Evolutionary conservation across 345 rosid species (phyloP).

Genomic region (Rhodamnia argentea): DNA sequence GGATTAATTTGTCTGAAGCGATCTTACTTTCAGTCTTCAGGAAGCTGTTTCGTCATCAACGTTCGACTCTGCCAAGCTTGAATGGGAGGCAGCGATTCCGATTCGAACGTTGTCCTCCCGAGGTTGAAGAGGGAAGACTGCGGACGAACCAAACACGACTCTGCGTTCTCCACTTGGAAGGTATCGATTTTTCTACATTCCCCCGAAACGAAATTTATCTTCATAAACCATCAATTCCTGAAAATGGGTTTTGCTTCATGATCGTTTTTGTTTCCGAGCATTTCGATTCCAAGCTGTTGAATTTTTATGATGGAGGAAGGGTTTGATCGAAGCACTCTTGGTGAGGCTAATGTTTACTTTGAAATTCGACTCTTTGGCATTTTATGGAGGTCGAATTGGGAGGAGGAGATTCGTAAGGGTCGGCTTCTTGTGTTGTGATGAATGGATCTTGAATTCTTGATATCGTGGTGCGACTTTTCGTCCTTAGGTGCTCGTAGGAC

Average conservation of each 20-base stretch:
- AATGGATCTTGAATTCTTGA: neutral
- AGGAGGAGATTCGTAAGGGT: neutral
- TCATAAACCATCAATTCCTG: neutral
- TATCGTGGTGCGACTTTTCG: neutral
- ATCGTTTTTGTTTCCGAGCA: neutral
- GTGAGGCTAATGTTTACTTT: neutral
- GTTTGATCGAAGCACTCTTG: neutral
- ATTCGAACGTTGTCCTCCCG: neutral
- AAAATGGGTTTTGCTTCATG: neutral
- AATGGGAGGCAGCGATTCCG: neutral
- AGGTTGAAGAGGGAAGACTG: constrained; percentile 61
- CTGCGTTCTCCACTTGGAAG: constrained; percentile 71
- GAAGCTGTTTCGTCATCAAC: neutral
- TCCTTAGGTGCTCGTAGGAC: constrained; percentile 56
- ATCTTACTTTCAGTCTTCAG: too few relatives aligned
- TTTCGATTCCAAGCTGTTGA: neutral
- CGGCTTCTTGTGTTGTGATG: neutral
- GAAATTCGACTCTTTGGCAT: neutral
- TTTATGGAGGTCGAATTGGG: neutral
- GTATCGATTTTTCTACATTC: constrained; percentile 9
- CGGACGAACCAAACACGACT: constrained; percentile 60
- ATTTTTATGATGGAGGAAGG: neutral
- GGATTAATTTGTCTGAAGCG: neutral
- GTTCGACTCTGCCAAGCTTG: neutral
- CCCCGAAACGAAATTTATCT: neutral